Base-by-base conservation (phyloP, 2,329 filamentous ascomycete species). In the Raffaelea ambrosiae region DNA sequence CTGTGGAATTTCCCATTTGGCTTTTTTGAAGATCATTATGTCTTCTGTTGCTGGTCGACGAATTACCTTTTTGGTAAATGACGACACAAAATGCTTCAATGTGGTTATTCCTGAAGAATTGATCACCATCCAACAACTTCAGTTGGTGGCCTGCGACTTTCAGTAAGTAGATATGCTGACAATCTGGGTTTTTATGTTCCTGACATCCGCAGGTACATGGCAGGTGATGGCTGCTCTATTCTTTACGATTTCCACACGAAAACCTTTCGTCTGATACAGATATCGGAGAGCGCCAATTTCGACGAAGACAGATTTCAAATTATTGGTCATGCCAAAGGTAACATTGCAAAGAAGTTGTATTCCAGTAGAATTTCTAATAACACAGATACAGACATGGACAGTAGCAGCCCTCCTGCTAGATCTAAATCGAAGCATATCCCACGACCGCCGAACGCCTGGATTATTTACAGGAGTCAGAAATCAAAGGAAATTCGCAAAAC, bases 391-490 rank as follows among this genome's bases (percentile, higher is more conserved):
- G 13, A 29, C 26, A 29, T 13, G 13, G 26, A 29, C 7, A 29
- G 26, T 29, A 13, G 7, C 13, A 7, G 7, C 13, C 13, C 38
- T 20, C 16, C n/a, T 11, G n/a, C 38, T 40, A 7, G 26, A n/a
- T 41, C 31, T 26, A 42, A 23, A 2, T 44, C 41, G n/a, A n/a
- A n/a, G 22, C 52, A 51, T 19, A 58, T 63, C 23, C 58, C 59
- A 23, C 59, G 61, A 4, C 60, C 62, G 3, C 53, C 56, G 33
- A 65, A 66, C 41, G 54, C 56, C 26, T 66, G 58, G 57, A 64
- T 64, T 40, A 52, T 66, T 3, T 66, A 64, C 43, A 61, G 62
- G 13, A 57, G 61, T 23, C 51, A 58, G 7, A 58, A 58, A 13
- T 58, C 56, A 3, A 51, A 52, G 11, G 51, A 57, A 21, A 45